These are phyloP conservation scores for Debaryomyces sp. DNA, from an alignment of 1,139 yeast species.

Conservation along the genomic window DNA sequence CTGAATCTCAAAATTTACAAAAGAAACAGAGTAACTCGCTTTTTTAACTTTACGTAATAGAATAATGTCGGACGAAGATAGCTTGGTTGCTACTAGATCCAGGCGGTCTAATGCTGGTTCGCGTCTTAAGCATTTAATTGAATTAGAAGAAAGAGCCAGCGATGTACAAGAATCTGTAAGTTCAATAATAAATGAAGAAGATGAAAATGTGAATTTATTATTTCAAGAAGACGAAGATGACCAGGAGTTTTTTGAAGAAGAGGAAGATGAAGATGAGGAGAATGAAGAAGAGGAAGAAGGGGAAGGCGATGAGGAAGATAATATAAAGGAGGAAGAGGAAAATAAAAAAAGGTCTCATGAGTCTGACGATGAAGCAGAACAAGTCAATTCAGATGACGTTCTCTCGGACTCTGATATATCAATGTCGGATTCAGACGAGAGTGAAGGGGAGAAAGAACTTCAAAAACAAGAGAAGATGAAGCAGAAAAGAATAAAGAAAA, in stretches of 20 bases:
- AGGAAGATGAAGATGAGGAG: slow-evolving; percentile 43
- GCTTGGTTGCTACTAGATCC: slow-evolving; percentile 69
- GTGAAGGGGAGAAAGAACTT: slow-evolving; percentile 69
- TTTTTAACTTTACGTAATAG: neutral
- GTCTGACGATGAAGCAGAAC: slow-evolving; percentile 19
- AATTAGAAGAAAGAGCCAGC: slow-evolving; percentile 58
- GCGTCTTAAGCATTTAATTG: slow-evolving; percentile 70
- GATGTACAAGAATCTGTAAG: slow-evolving; percentile 35
- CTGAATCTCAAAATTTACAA: neutral
- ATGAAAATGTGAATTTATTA: slow-evolving; percentile 71
- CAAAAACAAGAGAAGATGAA: slow-evolving; percentile 51
- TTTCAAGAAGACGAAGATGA: slow-evolving; percentile 88
- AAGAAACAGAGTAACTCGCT: neutral
- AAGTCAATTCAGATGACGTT: slow-evolving; percentile 43
- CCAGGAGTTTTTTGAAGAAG: slow-evolving; percentile 60
- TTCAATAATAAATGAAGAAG: slow-evolving; percentile 56
- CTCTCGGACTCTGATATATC: slow-evolving; percentile 59
- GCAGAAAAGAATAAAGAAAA: slow-evolving; percentile 42
- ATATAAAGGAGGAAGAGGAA: slow-evolving; percentile 17
- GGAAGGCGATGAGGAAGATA: slow-evolving; percentile 22
- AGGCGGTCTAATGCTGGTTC: slow-evolving; percentile 92
- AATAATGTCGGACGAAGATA: slow-evolving; percentile 34
- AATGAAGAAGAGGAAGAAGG: slow-evolving; percentile 27
- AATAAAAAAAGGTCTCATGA: slow-evolving; percentile 9
- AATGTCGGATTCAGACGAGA: slow-evolving; percentile 54